Evolutionary conservation across 1,284 basidiomycete species (phyloP).

Genomic region (Mycena citricolor): DNA sequence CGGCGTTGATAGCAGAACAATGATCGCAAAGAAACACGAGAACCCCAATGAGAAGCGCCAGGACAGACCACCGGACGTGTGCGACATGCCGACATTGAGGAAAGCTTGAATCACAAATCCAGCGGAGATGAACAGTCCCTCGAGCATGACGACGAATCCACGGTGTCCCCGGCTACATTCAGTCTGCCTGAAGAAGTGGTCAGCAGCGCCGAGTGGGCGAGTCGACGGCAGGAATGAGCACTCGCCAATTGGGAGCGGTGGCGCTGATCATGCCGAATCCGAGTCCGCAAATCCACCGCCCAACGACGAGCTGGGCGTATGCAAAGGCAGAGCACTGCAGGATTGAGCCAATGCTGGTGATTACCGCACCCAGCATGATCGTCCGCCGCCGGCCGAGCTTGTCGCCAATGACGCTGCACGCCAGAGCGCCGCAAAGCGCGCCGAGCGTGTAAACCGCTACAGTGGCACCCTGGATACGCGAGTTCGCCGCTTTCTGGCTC

Average conservation of each 20-base stretch:
- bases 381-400: slow-evolving; percentile 22
- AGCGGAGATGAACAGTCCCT: slow-evolving; percentile 20
- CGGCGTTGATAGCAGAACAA: slow-evolving; percentile 21
- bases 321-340: slow-evolving; percentile 23
- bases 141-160: slow-evolving; percentile 23
- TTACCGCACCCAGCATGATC: slow-evolving; percentile 18
- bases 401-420: slow-evolving; percentile 21
- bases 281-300: slow-evolving; percentile 20
- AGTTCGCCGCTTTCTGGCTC: slow-evolving; percentile 10
- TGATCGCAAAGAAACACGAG: slow-evolving; percentile 21
- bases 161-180: slow-evolving; percentile 23
- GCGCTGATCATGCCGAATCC: slow-evolving; percentile 16
- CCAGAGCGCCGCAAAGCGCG: slow-evolving; percentile 19
- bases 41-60: slow-evolving; percentile 21
- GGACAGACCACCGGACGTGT: slow-evolving; percentile 16
- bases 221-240: background rate
- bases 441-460: slow-evolving; percentile 22
- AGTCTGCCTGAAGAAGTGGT: slow-evolving; percentile 17
- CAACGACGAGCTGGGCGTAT: slow-evolving; percentile 24
- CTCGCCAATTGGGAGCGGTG: slow-evolving; percentile 17
- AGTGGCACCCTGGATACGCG: slow-evolving; percentile 19
- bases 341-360: slow-evolving; percentile 21
- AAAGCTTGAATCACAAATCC: slow-evolving; percentile 17
- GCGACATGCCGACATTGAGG: slow-evolving; percentile 20
- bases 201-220: background rate